Evolutionary conservation across 2,329 filamentous ascomycete species (phyloP), one percentile per base, ranked within the genome.

Genomic region (Aspergillus versicolor): DNA sequence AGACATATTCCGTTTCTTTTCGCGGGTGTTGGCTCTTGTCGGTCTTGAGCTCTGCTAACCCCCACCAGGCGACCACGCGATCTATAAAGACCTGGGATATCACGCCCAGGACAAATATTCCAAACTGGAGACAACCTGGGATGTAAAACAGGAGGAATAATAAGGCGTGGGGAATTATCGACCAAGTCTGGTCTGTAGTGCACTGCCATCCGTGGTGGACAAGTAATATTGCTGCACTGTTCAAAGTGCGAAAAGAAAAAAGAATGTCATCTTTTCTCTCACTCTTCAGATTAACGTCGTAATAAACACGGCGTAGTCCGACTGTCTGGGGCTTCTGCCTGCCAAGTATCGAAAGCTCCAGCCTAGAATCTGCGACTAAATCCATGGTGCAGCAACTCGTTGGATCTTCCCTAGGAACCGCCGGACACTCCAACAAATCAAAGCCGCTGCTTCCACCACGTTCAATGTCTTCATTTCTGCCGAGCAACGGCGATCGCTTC

Each of bases 41-140:
- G 21, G 21, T 37, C 32, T 19, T 19, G 27, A 22, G 32, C 21
- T 27, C 48, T 11, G 34, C 56, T 54, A 17, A 59, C 27, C 17
- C 52, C 43, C 46, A 44, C 43, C 11, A 83, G 82, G 83, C 48
- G 81, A 87, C 58, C 80, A 86, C 58, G 79, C 83, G 2, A 75
- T 88, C 49, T 88, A 86, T 66, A 76, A 81, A 11, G 86, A 88
- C 68, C 67, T 82, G 32, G 78, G 82, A 5, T 74, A 86, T 45
- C 81, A 81, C 56, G 80, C 85, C 6, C 83, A 86, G 59, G 84
- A 86, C 58, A 84, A 89, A 7, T 90, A 89, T 67, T 82, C 85
- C 0, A 80, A 82, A 60, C 70, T 90, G 46, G 80, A 80, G 61
- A 87, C 85, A 0, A 87, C 84, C 0, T 90, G 84, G 84, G 80